Conservation (phyloP, 148 eudicot genomes). For the Rhododendron henanense region DNA sequence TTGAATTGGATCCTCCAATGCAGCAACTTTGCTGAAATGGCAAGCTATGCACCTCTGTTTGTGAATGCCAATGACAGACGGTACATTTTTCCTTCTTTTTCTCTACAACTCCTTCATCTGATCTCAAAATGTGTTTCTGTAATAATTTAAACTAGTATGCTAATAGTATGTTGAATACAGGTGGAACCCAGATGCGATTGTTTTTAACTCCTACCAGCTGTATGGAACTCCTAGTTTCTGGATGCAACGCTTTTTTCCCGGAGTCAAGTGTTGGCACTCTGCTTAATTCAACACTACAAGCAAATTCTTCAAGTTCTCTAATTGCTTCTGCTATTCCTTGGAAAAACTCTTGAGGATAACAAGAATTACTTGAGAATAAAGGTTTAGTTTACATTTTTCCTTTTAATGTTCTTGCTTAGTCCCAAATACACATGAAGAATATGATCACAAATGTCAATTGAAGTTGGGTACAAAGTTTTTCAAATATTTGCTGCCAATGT, state of each 20-base stretch:
- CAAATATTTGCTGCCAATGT: background rate
- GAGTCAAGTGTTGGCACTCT: conserved; percentile 75
- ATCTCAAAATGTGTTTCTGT: background rate
- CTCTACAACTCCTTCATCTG: background rate
- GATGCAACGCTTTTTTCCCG: conserved; percentile 72
- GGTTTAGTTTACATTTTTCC: conserved; percentile 28
- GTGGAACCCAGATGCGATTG: conserved; percentile 92
- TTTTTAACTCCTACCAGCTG: conserved; percentile 57
- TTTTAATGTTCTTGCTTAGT: background rate
- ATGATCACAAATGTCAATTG: background rate
- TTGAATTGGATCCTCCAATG: no score
- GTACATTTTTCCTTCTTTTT: conserved; percentile 25
- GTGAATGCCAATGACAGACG: conserved; percentile 60
- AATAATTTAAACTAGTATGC: background rate
- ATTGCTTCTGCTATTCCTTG: conserved; percentile 79
- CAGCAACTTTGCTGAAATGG: no score
- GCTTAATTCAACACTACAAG: conserved; percentile 44
- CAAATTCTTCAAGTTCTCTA: conserved; percentile 42
- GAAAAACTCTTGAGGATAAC: conserved; percentile 33
- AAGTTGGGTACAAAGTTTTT: no score
- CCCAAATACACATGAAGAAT: background rate
- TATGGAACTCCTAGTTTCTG: conserved; percentile 96
- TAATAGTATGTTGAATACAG: conserved; percentile 27
- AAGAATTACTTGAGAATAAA: conserved; percentile 62
- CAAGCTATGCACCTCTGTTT: no score